Evolutionary conservation across 768 basidiomycete species (phyloP).

Genomic region (Collybia sordida): DNA sequence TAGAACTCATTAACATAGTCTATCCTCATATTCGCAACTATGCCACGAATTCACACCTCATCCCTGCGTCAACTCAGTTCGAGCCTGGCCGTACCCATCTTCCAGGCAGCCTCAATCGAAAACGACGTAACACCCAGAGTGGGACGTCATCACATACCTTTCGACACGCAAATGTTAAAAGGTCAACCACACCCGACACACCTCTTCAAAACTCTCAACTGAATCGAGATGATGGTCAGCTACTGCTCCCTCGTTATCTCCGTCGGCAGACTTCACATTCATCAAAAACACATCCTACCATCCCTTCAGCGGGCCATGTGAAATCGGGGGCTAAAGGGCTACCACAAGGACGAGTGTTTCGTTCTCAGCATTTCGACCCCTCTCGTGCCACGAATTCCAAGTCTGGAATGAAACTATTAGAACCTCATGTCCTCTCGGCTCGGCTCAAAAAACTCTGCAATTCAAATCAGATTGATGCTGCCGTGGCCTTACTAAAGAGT

Average conservation of each 20-base stretch:
- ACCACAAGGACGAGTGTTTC: slow-evolving; percentile 20
- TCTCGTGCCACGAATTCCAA: slow-evolving; percentile 22
- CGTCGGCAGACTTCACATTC: slow-evolving; percentile 19
- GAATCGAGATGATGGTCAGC: not conserved
- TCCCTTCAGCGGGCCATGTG: not conserved
- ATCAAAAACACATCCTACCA: not conserved
- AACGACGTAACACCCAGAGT: too few relatives aligned
- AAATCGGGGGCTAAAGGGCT: slow-evolving; percentile 8
- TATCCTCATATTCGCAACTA: too few relatives aligned
- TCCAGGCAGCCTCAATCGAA: too few relatives aligned
- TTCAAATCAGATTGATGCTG: slow-evolving; percentile 55
- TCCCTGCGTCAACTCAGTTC: too few relatives aligned
- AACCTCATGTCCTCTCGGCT: slow-evolving; percentile 60
- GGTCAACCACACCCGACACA: not conserved
- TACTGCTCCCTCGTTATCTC: slow-evolving; percentile 27
- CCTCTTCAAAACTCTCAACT: not conserved
- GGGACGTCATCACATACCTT: too few relatives aligned
- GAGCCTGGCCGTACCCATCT: too few relatives aligned
- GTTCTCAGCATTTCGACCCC: slow-evolving; percentile 42
- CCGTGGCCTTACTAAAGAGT: slow-evolving; percentile 65
- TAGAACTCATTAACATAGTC: too few relatives aligned
- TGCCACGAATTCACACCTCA: too few relatives aligned
- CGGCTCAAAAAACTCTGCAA: slow-evolving; percentile 60
- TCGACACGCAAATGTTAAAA: not conserved
- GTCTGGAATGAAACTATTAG: slow-evolving; percentile 41